Evolutionary conservation across 2,329 filamentous ascomycete genomes (phyloP), one percentile per base, ranked within the genome.

Genomic region (Aspergillus sp.): DNA sequence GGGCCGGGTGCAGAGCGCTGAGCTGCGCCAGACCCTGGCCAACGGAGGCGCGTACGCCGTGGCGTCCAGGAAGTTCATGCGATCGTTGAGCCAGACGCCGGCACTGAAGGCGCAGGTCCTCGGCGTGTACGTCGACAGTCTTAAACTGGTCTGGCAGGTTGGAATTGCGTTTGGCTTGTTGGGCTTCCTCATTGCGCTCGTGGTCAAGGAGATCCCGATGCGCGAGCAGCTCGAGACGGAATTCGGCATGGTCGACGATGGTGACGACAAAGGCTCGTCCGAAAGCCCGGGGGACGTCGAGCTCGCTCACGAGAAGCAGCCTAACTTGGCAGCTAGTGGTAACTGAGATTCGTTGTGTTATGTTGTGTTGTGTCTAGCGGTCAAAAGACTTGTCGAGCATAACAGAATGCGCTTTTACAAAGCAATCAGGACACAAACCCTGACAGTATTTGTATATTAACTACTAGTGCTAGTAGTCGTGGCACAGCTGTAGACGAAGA

Each of bases 91-190:
- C 1, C 8, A 38, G 12, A 17, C 28, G 5, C 26, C 30, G 1
- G 22, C 2, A 1, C 19, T 40, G 1, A 24, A 24, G 16, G 30
- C 30, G 0, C 43, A 64, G 32, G 55, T 67, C 3, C 35, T 56
- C 2, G 31, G 37, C 2, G 52, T 55, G 1, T 67, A 60, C 35
- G 47, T 49, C 1, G 37, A 53, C 19, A 49, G 54, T 1, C 40
- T 67, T 25, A 53, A 46, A 29, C 40, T 41, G n/a, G 52, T 63
- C 2, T 68, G 63, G 58, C 40, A 57, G 3, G 44, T 64, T 1
- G 54, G 53, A 6, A 46, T 61, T 0, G 43, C 51, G 0, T 45
- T 65, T 13, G 46, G 51, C 1, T 52, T 36, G 0, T 17, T 61
- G 3, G 52, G 50, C 2, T 56, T 65, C 8, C 20, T 55, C 4